Evolutionary conservation across 192 early-diverging fungal species (phyloP), one percentile per base, ranked within the genome.

Genomic region (Backusella australiensis): DNA sequence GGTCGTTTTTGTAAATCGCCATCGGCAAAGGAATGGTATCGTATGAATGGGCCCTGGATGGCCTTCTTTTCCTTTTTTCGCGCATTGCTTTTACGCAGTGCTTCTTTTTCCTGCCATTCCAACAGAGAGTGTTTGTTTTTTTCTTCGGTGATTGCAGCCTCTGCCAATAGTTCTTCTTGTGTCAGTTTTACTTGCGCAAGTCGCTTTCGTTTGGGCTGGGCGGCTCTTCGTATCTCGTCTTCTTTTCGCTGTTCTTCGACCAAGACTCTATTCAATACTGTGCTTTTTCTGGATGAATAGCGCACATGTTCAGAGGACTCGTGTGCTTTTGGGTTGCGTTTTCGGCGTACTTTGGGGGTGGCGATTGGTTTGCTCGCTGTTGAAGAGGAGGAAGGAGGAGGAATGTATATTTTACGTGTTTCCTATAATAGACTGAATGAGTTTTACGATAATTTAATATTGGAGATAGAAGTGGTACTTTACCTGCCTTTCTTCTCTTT

Each of bases 131-230:
- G 81, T 52, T 81, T 52, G 78, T 89, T 89, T 68, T 81, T 74
- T 56, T 82, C 77, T 65, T 89, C 88, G 0, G 86, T 89, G 67
- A 86, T 85, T 23, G 78, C 83, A 1, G 88, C 88, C 59, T 89
- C 85, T 49, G 77, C 81, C 59, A 89, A 69, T 8, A 89, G 56
- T 42, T 89, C 88, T 41, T 89, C 85, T 71, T 89, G 88, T 0
- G 86, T 89, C 71, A 84, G 77, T 63, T 78, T 83, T 12, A 75
- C 71, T 15, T 78, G 77, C 8, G 75, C 68, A 7, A 76, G 78
- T 72, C 82, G 81, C 41, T 83, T 81, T 6, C 84, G 82, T 72
- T 86, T 89, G 15, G 85, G 85, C 46, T 78, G 74, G 65, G 77
- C 42, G 0, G 86, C 83, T 77, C 34, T 66, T 29, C 34, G 35